Base-by-base conservation (phyloP, 2,329 filamentous ascomycete genomes). In the Colletotrichum magnum region DNA sequence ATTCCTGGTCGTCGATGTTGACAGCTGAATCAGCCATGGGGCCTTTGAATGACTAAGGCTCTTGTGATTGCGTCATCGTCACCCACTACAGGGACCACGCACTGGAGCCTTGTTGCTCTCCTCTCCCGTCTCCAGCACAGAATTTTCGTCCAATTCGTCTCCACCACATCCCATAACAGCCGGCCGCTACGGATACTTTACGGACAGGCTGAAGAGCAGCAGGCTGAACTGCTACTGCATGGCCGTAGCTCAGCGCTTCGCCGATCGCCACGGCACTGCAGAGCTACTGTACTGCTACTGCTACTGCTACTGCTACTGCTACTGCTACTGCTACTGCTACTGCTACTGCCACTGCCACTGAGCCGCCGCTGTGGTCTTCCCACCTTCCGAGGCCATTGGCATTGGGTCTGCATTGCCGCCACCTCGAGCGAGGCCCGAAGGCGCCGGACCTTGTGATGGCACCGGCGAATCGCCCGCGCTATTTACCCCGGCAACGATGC, bases 391-490 rank as follows among this genome's bases (percentile, higher is more conserved):
- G 52, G 16, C 48, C 47, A n/a, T 24, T n/a, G 21, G 21, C 3
- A 24, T n/a, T 41, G 16, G 21, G 21, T 7, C 39, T 53, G 50
- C 5, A 26, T 36, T 18, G 36, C 52, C 47, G 21, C 47, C 21
- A 18, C 47, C 21, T 24, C 21, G 10, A 50, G 6, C 36, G 32
- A 53, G 41, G 43, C 16, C 12, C 39, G 16, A 39, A 47, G 15
- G 39, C 52, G 45, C 56, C 18, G 26, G 52, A n/a, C 26, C 45
- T 53, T 32, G 32, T 64, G 2, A 13, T 18, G 45, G 13, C 53
- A 28, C n/a, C 58, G 50, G 45, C 64, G 32, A 64, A 50, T 45
- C 59, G 51, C 58, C 51, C 36, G 36, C 12, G 41, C 21, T 32
- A 43, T 48, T 36, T 36, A 48, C 53, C 28, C 18, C 39, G 21